Conservation (phyloP, 176 grass and related monocot species). For the Paspalum vaginatum region DNA sequence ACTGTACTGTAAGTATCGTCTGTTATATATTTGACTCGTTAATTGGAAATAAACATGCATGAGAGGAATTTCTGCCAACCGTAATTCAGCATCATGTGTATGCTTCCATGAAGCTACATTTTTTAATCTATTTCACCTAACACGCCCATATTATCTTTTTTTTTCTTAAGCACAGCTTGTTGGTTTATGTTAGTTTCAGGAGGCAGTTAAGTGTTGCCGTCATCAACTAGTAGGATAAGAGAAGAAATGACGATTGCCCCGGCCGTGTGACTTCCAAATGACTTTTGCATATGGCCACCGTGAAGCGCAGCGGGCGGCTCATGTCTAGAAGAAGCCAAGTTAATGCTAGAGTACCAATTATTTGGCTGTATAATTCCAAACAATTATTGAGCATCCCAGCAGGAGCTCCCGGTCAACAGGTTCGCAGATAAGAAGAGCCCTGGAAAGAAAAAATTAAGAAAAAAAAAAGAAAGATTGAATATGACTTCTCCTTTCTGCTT, state of each 20-base stretch:
- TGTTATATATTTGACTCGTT: constrained; percentile 1
- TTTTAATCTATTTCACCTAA: neutral
- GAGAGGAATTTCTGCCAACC: neutral
- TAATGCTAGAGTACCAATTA: constrained; percentile 38
- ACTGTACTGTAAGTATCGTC: neutral
- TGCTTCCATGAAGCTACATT: neutral
- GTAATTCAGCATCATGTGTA: neutral
- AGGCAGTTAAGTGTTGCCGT: constrained; percentile 43
- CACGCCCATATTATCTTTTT: neutral
- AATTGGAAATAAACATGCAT: neutral
- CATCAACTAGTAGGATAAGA: constrained; percentile 36
- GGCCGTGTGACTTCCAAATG: constrained; percentile 13
- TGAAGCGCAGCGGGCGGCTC: neutral
- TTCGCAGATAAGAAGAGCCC: constrained; percentile 5
- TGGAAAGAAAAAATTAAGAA: neutral
- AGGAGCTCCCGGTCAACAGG: constrained; percentile 27
- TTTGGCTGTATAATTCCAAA: constrained; percentile 33
- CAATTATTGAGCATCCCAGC: constrained; percentile 36
- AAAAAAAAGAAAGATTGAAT: constrained; percentile 4
- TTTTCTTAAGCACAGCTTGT: neutral
- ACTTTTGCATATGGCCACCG: constrained; percentile 7
- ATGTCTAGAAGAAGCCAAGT: constrained; percentile 19
- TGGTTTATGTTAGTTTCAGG: constrained; percentile 33
- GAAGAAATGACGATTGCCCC: constrained; percentile 12
- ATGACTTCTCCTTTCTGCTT: neutral